These are phyloP conservation scores for Termitomyces sp. DNA, from an alignment of 768 basidiomycete genomes.

Conservation along the genomic window DNA sequence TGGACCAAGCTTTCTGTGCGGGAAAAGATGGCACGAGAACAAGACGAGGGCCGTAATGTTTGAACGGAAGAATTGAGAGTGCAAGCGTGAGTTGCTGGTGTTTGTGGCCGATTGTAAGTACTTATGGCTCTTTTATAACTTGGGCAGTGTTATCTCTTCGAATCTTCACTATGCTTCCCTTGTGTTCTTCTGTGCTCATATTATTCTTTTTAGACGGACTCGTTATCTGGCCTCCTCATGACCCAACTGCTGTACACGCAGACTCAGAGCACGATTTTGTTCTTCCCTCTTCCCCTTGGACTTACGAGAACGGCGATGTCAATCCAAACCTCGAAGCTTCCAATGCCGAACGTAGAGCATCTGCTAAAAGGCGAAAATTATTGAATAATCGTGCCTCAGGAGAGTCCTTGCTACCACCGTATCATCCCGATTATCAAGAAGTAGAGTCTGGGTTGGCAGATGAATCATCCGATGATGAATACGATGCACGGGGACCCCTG, in stretches of 20 bases:
- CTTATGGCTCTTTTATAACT: constrained; percentile 1
- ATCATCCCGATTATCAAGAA: constrained; percentile 65
- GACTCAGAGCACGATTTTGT: constrained; percentile 32
- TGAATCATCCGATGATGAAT: constrained; percentile 24
- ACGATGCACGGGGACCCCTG: constrained; percentile 17
- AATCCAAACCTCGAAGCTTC: constrained; percentile 75
- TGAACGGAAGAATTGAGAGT: constrained; percentile 12
- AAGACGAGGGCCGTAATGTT: constrained; percentile 13
- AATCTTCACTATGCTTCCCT: background rate
- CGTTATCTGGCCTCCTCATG: constrained; percentile 67
- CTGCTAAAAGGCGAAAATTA: constrained; percentile 17
- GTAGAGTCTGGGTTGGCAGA: constrained; percentile 8
- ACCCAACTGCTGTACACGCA: constrained; percentile 39
- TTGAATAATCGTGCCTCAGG: constrained; percentile 19
- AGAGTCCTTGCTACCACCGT: constrained; percentile 58
- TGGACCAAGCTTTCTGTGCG: constrained; percentile 40
- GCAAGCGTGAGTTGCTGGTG: constrained; percentile 1
- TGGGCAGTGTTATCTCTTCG: background rate
- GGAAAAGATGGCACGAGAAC: constrained; percentile 14
- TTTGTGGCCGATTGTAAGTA: constrained; percentile 6
- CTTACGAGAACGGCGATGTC: constrained; percentile 69
- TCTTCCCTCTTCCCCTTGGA: constrained; percentile 72
- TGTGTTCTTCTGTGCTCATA: background rate
- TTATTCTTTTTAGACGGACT: constrained; percentile 16
- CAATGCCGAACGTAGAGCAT: constrained; percentile 29